Evolutionary conservation across 176 grass and related monocot species (phyloP), one percentile per base, ranked within the genome.

Genomic region (Musa acuminata): DNA sequence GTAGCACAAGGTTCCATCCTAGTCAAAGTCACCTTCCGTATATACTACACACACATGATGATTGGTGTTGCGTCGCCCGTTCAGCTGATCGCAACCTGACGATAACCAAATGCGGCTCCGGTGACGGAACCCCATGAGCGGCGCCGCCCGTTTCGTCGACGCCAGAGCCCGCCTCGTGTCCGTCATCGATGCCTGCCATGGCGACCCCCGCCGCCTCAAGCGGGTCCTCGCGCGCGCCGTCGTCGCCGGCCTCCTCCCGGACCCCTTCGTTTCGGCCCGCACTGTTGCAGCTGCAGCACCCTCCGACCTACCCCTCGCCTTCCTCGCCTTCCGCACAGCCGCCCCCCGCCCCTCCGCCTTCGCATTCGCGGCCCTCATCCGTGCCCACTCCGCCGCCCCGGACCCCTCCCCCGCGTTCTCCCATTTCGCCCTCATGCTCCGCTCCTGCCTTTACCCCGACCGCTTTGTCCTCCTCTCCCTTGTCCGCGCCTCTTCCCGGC

Each of bases 381-480:
- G 21, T n/a, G 53, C 77, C 71, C 11, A 11, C 72, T 67, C 77
- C 35, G n/a, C 68, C 43, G n/a, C 55, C 49, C 64, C 14, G 8
- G 26, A 69, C 9, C 53, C 53, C 13, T 20, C 82, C 49, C 73
- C 74, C 26, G 23, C 72, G 21, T 52, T 80, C 50, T 48, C 23
- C 49, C 82, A 75, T 51, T 55, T 75, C 68, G 67, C 23, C 27
- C 10, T 2, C 62, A 57, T 68, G 62, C 78, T 55, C 59, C 72
- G 65, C 26, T 23, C 24, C 76, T 50, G 63, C 52, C 78, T 83
- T 72, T 80, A 84, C 79, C 82, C 69, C 51, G 85, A 84, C 73
- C 73, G 27, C 69, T 91, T 72, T 77, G 55, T 51, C 77, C 13
- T 52, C 13, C 65, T 35, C 74, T 53, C 58, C 74, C 63, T 59